Evolutionary conservation across 257 asterid genomes (phyloP).

Genomic region (Jacaranda copaia): DNA sequence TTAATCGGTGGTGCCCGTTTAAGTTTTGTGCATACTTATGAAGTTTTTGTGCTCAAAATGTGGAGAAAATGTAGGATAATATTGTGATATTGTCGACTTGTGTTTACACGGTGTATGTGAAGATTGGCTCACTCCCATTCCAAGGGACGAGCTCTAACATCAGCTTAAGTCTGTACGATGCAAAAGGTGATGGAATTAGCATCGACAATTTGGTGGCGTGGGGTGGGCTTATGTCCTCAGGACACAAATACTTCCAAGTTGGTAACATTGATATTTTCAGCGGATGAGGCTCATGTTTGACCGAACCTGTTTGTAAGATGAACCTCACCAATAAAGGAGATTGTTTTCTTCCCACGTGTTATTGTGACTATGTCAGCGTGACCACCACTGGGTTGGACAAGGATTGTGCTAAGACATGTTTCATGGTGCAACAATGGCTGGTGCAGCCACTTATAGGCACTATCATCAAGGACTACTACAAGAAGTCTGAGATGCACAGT

Average conservation of each 20-base stretch:
- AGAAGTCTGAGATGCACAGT: constrained; percentile 10
- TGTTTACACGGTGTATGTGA: constrained; percentile 42
- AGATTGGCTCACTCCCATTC: too few species aligned
- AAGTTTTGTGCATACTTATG: background rate
- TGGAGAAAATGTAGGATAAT: constrained; percentile 49
- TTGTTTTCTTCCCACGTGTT: too few species aligned
- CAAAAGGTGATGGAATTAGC: too few species aligned
- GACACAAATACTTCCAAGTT: constrained; percentile 67
- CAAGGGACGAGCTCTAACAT: too few species aligned
- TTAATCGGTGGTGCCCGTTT: background rate
- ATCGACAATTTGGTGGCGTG: constrained; percentile 53
- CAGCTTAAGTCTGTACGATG: too few species aligned
- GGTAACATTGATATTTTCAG: constrained; percentile 84
- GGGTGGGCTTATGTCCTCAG: constrained; percentile 84
- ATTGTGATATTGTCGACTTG: too few species aligned
- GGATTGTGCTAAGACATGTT: constrained; percentile 46
- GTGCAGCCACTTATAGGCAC: constrained; percentile 78
- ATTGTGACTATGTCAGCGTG: too few species aligned
- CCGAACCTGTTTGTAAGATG: background rate
- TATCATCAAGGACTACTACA: constrained; percentile 50
- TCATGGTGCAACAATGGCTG: constrained; percentile 79
- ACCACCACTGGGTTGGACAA: constrained; percentile 38
- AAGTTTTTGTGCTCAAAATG: background rate
- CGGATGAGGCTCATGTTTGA: constrained; percentile 75
- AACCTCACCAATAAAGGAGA: too few species aligned